Base-by-base conservation (phyloP, 2,329 filamentous ascomycete species). In the Aspergillus bombycis region DNA sequence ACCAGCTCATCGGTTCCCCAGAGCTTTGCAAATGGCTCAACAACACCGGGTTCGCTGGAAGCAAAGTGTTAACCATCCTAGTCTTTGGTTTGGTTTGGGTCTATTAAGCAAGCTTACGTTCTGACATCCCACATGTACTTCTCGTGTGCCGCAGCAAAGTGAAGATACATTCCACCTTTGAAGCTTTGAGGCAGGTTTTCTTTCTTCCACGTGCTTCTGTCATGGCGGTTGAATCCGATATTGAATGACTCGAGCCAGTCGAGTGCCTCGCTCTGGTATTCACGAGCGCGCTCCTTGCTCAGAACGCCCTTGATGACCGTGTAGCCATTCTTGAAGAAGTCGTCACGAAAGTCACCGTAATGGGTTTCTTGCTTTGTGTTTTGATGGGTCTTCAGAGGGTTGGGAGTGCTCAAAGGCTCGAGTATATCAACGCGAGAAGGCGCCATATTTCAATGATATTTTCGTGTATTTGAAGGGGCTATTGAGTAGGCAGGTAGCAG, bases 81-180 rank as follows among this genome's bases (percentile, higher is more conserved):
- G 8, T 41, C 4, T 16, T 19, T 6, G 30, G 23, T 32, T 45
- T 10, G 30, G 23, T 32, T 45, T 10, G 30, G 2, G 10, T 46
- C 1, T 26, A n/a, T 14, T 78, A 74, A 57, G 26, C 14, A 48
- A 19, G 34, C 65, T 58, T 65, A 65, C 66, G 68, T 76, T 36
- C 77, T 70, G 2, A 78, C 77, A 28, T 82, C 80, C 80, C 80
- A 82, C 2, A 78, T 72, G 64, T 78, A 77, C 65, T 80, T 77
- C 67, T 82, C 80, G 50, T 82, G 79, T 3, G 75, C 69, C 2
- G 74, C 73, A 7, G 68, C 70, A 61, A 80, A 81, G 38, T 60
- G 46, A 9, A 63, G 56, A 68, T 81, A 83, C 79, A 82, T 83
- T 14, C 62, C 62, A 19, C 52, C 62, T 41, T 64, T 64, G 60